These are phyloP conservation scores for Xylariaceae sp. DNA, from an alignment of 2,329 filamentous ascomycete genomes.

Conservation along the genomic window DNA sequence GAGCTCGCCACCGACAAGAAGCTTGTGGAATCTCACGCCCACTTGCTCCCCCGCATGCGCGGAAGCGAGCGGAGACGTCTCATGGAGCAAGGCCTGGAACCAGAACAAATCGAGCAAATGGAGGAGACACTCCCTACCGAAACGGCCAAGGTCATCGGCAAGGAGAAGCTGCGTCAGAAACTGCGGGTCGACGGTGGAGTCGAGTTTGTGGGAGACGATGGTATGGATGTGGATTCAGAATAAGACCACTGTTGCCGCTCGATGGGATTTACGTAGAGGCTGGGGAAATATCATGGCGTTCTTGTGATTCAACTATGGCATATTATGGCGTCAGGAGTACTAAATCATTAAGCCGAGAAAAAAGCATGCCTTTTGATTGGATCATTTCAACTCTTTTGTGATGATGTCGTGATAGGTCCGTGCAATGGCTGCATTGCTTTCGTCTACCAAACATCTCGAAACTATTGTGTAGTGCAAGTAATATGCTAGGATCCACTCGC, in stretches of 20 bases:
- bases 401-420: slow-evolving; percentile 5
- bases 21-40: slow-evolving; percentile 89
- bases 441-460: neutral
- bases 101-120: slow-evolving; percentile 44
- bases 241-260: slow-evolving; percentile 20
- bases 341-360: slow-evolving; percentile 17
- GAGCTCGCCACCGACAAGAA: slow-evolving; percentile 82
- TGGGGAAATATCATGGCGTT: slow-evolving; percentile 37
- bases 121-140: slow-evolving; percentile 38
- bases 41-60: slow-evolving; percentile 79
- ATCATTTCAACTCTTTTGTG: neutral
- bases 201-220: slow-evolving; percentile 47
- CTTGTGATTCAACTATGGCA: slow-evolving; percentile 34
- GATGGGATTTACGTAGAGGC: slow-evolving; percentile 20
- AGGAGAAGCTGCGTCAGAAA: slow-evolving; percentile 47
- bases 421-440: neutral
- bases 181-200: slow-evolving; percentile 49
- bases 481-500: too few species aligned
- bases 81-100: slow-evolving; percentile 39
- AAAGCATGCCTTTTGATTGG: slow-evolving; percentile 13
- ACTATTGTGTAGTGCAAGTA: neutral
- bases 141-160: slow-evolving; percentile 47
- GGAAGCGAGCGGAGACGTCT: slow-evolving; percentile 66
- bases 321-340: slow-evolving; percentile 40
- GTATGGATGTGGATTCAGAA: slow-evolving; percentile 51